Evolutionary conservation across 768 basidiomycete genomes (phyloP).

Genomic region (Tubosaeta sp.): DNA sequence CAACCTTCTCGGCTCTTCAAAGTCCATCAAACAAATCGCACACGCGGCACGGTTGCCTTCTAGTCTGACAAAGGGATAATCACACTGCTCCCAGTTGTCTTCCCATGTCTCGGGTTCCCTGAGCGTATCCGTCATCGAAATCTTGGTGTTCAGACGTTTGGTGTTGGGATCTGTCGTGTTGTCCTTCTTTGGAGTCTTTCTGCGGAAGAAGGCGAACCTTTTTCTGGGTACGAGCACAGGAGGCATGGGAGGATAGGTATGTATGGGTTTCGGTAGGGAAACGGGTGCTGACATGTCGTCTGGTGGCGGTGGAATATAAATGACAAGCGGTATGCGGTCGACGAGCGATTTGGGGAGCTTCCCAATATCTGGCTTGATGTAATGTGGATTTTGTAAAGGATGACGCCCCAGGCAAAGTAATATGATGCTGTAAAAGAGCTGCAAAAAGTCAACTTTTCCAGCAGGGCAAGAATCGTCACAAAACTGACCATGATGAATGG

Average conservation of each 20-base stretch:
- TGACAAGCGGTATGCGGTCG: constrained; percentile 76
- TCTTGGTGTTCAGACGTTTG: constrained; percentile 16
- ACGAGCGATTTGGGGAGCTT: constrained; percentile 70
- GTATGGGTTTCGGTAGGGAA: constrained; percentile 44
- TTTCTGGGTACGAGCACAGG: constrained; percentile 31
- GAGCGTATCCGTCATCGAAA: constrained; percentile 9
- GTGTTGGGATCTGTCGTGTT: constrained; percentile 6
- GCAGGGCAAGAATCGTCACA: background rate
- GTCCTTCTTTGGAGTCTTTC: constrained; percentile 25
- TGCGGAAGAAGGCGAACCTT: constrained; percentile 52
- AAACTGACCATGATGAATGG: constrained; percentile 71
- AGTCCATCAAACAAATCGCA: constrained; percentile 82
- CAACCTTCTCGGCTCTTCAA: constrained; percentile 60
- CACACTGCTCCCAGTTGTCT: constrained; percentile 70
- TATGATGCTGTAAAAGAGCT: constrained; percentile 77
- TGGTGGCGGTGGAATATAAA: constrained; percentile 81
- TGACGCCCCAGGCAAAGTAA: constrained; percentile 77
- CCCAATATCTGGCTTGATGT: constrained; percentile 74
- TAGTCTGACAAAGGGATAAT: constrained; percentile 77
- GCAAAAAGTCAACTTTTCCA: background rate
- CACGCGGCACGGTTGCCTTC: constrained; percentile 82
- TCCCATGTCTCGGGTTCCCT: constrained; percentile 58
- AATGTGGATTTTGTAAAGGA: constrained; percentile 67
- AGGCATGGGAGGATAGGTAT: constrained; percentile 60
- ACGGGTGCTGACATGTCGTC: constrained; percentile 37